Evolutionary conservation across 768 basidiomycete genomes (phyloP), one percentile per base, ranked within the genome.

Genomic region (Holtermanniella nyarrowii): DNA sequence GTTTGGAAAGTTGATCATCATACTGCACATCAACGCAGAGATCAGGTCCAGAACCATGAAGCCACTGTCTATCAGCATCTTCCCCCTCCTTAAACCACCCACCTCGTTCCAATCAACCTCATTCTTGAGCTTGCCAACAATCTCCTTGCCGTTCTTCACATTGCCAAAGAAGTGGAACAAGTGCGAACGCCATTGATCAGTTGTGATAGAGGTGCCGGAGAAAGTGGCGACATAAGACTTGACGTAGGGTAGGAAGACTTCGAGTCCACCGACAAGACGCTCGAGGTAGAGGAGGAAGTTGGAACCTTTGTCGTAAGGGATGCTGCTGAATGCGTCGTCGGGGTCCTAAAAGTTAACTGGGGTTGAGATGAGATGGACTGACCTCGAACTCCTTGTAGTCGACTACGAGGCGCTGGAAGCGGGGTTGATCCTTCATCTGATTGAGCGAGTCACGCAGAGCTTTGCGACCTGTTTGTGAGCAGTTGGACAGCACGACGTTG

Each of bases 271-370:
- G 0, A 90, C 74, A 4, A 77, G 81, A 26, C 78, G 74, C 68
- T 89, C 90, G 20, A 96, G 77, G 66, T 86, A 78, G 16, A 91
- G 78, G 14, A 97, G 74, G 60, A 97, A 81, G 67, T 89, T 93
- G 5, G 86, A 78, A 22, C 91, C 91, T 53, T 69, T 71, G 42
- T 73, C 71, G 59, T 93, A 93, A 1, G 90, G 85, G 42, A 95
- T 76, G 46, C 76, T 67, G 54, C 58, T 77, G 69, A 84, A 88
- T 4, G 85, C 83, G 44, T 83, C 83, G 62, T 89, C 85, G 1
- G 85, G n/a, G n/a, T n/a, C n/a, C n/a, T n/a, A n/a, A 20, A 16
- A 16, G 24, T 24, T 13, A 12, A 16, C 21, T 42, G 21, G 31
- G 13, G 16, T 20, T 14, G 25, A 26, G 44, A 25, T 20, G 11